Base-by-base conservation (phyloP, 805 yeast species). In the Wickerhamomyces queroliae region DNA sequence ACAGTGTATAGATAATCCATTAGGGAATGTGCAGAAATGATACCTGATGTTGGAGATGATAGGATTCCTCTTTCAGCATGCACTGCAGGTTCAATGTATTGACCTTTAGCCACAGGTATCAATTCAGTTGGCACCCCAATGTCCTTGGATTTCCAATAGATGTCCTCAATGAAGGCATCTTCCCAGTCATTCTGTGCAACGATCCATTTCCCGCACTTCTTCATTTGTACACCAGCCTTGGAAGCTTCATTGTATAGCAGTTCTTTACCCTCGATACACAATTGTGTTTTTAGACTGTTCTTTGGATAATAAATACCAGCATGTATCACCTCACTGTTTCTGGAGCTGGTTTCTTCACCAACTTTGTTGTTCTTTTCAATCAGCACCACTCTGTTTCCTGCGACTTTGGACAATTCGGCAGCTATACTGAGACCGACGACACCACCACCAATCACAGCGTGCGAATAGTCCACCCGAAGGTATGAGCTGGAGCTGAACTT, bases 251-350 rank as follows among this genome's bases (percentile, higher is more conserved):
- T 71, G 56, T 88, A 89, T 11, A 89, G 67, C 58, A 79, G 60
- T 12, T 76, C 59, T 50, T 84, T 88, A 0, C 97, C 97, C 28
- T 72, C 69, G 25, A 89, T 66, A 52, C 96, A 90, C 22, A 89
- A 61, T 47, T 67, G 61, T 0, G 86, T 76, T 53, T 86, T 83
- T 39, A 90, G 64, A 2, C 83, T 71, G 42, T 75, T 74, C 9
- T 66, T 62, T 0, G 95, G 95, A 52, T 85, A 83, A 56, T 90
- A 90, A 7, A 89, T 52, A 0, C 96, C 96, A 0, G 95, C 95
- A 61, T 89, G 97, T 19, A 89, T 82, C 20, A 90, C 97, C 54
- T 90, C 97, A 2, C 95, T 84, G 64, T 89, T 89, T 38, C 96
- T 67, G n/a, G 91, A 74, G 6, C 95, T 82, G 0, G 95, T 87